These are phyloP conservation scores for Saccharum officinarum DNA, from an alignment of 176 grass and related monocot species.

Conservation along the genomic window DNA sequence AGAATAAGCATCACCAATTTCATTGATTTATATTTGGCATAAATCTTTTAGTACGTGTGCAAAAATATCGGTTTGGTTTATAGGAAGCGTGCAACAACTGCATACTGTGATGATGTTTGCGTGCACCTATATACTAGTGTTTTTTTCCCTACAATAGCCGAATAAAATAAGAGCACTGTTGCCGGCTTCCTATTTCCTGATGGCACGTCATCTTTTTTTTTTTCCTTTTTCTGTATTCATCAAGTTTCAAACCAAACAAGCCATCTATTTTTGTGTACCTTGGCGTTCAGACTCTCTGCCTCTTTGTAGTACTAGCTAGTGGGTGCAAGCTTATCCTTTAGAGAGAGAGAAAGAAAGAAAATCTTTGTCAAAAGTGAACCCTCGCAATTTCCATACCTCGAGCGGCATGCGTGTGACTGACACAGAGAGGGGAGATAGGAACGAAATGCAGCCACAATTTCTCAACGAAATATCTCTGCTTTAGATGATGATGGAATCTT, in stretches of 20 bases:
- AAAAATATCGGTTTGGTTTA: background rate
- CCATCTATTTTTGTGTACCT: slow-evolving; percentile 31
- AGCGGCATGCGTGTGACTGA: slow-evolving; percentile 3
- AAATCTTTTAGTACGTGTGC: background rate
- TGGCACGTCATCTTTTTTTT: slow-evolving; percentile 10
- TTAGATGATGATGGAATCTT: slow-evolving; percentile 32
- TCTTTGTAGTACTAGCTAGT: slow-evolving; percentile 15
- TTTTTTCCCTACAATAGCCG: background rate
- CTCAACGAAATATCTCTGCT: slow-evolving; percentile 50
- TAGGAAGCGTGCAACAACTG: slow-evolving; percentile 30
- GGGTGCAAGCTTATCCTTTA: slow-evolving; percentile 42
- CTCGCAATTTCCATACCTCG: slow-evolving; percentile 17
- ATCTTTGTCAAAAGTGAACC: slow-evolving; percentile 34
- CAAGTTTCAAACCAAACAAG: background rate
- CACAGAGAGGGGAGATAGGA: slow-evolving; percentile 17
- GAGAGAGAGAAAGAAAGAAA: background rate
- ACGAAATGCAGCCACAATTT: slow-evolving; percentile 46
- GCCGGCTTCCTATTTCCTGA: slow-evolving; percentile 15
- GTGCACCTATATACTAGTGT: background rate
- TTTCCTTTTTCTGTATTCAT: background rate
- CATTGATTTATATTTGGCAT: background rate
- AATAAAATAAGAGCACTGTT: background rate
- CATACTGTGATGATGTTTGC: background rate
- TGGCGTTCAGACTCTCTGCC: background rate
- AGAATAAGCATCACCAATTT: background rate